These are phyloP conservation scores for Theobroma cacao DNA, from an alignment of 345 rosid genomes.

Conservation along the genomic window DNA sequence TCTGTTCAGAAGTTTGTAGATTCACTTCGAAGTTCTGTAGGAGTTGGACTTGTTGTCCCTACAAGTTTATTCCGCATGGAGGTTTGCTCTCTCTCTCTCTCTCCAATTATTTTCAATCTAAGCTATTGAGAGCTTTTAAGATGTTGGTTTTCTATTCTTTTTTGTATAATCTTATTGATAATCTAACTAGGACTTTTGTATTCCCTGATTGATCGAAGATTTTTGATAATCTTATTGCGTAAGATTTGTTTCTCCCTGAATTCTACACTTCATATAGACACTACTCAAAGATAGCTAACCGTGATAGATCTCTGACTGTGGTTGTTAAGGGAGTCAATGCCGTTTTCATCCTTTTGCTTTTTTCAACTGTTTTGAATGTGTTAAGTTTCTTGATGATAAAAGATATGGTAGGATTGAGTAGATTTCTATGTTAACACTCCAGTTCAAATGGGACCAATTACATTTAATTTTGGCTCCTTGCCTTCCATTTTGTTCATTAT, in stretches of 20 bases:
- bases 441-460: no score
- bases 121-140: not conserved
- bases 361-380: not conserved
- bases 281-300: not conserved
- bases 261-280: not conserved
- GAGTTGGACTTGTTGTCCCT: conserved; percentile 86
- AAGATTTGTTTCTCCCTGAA: not conserved
- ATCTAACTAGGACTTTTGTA: not conserved
- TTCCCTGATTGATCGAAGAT: not conserved
- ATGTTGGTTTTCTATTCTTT: not conserved
- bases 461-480: not conserved
- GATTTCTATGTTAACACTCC: not conserved
- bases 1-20: conserved; percentile 50
- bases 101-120: not conserved
- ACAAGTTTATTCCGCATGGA: conserved; percentile 80
- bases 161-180: not conserved
- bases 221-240: no score
- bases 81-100: conserved; percentile 39
- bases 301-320: not conserved
- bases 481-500: not conserved
- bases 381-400: not conserved
- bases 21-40: conserved; percentile 70
- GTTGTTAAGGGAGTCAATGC: not conserved
- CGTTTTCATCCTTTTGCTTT: not conserved
- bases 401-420: not conserved